These are phyloP conservation scores for Melaleuca quinquenervia DNA, from an alignment of 345 rosid species.

Conservation along the genomic window DNA sequence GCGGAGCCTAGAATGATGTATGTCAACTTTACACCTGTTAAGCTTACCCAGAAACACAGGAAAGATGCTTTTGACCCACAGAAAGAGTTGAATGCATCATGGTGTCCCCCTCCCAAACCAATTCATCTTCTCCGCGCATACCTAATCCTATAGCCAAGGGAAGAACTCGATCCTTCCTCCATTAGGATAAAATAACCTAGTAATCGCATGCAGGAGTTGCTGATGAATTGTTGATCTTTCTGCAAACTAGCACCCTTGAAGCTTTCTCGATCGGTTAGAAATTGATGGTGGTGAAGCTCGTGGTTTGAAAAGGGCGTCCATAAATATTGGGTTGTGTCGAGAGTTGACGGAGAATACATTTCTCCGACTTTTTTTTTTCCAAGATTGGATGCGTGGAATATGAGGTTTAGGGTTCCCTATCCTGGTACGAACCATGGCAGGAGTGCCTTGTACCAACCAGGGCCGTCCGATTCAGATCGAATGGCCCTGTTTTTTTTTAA, in stretches of 20 bases:
- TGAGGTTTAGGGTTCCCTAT: too few species aligned
- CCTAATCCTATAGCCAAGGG: background rate
- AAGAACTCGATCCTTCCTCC: background rate
- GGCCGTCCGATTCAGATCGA: too few species aligned
- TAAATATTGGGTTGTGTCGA: background rate
- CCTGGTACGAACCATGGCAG: too few species aligned
- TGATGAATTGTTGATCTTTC: background rate
- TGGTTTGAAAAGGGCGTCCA: background rate
- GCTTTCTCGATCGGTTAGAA: too few species aligned
- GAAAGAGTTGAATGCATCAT: background rate
- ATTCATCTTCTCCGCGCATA: background rate
- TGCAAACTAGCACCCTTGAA: background rate
- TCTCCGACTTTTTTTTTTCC: too few species aligned
- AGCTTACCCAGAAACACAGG: background rate
- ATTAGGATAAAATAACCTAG: too few species aligned
- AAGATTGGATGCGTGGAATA: too few species aligned
- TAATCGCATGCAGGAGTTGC: background rate
- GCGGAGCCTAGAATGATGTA: background rate
- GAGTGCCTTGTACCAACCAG: too few species aligned
- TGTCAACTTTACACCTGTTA: background rate
- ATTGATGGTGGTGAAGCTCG: background rate
- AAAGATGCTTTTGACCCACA: background rate
- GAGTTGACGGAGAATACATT: background rate
- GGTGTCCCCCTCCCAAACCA: background rate
- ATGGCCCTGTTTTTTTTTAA: too few species aligned